Conservation (phyloP, 768 basidiomycete genomes). For the Phanerodontia chrysosporium region DNA sequence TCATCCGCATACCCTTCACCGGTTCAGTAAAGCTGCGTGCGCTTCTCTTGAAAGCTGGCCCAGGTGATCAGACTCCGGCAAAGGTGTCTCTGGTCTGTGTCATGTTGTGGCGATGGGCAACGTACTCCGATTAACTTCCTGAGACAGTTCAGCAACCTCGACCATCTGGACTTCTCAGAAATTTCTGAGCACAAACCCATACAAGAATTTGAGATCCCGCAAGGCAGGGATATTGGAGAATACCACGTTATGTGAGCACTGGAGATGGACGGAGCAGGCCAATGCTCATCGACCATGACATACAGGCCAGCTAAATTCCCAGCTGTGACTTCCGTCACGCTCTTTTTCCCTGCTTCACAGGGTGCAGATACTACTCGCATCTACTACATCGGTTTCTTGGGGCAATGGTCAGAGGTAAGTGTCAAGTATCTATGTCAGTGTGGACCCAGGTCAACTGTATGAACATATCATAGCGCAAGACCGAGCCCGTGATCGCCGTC, state of each 20-base stretch:
- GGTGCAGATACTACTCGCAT: conserved; percentile 74
- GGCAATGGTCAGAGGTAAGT: conserved; percentile 72
- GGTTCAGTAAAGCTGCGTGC: conserved; percentile 81
- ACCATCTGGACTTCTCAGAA: conserved; percentile 80
- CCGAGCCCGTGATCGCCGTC: conserved; percentile 75
- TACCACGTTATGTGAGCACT: conserved; percentile 72
- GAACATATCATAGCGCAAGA: conserved; percentile 52
- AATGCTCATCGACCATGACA: neutral
- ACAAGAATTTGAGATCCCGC: conserved; percentile 70
- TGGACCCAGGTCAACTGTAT: neutral
- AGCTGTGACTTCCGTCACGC: conserved; percentile 72
- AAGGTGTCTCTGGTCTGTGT: conserved; percentile 64
- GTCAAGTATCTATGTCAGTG: neutral
- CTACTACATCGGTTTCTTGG: conserved; percentile 84
- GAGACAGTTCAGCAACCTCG: conserved; percentile 70
- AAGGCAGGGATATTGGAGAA: conserved; percentile 76
- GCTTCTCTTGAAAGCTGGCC: conserved; percentile 81
- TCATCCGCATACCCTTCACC: conserved; percentile 83
- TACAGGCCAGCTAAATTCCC: conserved; percentile 81
- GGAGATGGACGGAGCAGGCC: neutral
- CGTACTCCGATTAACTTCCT: neutral
- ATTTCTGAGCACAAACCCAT: conserved; percentile 54
- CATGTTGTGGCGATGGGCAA: too few species aligned
- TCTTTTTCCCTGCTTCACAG: conserved; percentile 78
- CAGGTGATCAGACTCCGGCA: conserved; percentile 69